Conservation (phyloP, 2,329 filamentous ascomycete species). For the Neofusicoccum sp. region DNA sequence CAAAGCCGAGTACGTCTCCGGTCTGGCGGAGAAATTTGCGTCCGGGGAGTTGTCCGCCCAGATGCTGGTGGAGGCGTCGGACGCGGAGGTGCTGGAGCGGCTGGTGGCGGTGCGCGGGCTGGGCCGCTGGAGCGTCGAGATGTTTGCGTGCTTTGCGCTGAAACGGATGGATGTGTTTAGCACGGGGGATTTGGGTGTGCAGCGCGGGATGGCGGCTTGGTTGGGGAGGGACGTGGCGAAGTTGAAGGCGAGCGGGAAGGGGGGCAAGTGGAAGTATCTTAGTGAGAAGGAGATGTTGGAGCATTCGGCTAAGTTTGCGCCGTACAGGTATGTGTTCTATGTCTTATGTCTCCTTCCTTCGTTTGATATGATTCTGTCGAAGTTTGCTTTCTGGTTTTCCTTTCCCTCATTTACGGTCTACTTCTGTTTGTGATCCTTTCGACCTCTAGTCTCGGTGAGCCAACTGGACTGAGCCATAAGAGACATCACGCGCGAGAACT, state of each 20-base stretch:
- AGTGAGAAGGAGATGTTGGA: slow-evolving; percentile 88
- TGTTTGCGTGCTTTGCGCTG: slow-evolving; percentile 96
- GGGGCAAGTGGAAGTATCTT: slow-evolving; percentile 99
- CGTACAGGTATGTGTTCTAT: slow-evolving; percentile 65
- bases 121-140: slow-evolving; percentile 90
- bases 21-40: slow-evolving; percentile 79
- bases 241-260: slow-evolving; percentile 69
- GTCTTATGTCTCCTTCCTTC: not conserved
- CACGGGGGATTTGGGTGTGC: slow-evolving; percentile 88
- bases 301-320: slow-evolving; percentile 75
- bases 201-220: slow-evolving; percentile 90
- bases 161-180: slow-evolving; percentile 95
- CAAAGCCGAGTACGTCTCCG: slow-evolving; percentile 93
- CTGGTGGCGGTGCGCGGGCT: slow-evolving; percentile 85
- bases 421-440: not conserved
- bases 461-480: not conserved
- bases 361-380: not conserved
- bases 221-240: slow-evolving; percentile 81
- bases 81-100: slow-evolving; percentile 82
- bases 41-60: slow-evolving; percentile 73
- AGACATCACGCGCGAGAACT: not conserved
- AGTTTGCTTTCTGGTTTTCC: not conserved
- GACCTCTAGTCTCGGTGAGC: not conserved
- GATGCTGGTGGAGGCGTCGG: slow-evolving; percentile 75
- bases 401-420: not conserved